Conservation (phyloP, 176 grass and related monocot species). For the Microstegium vimineum region DNA sequence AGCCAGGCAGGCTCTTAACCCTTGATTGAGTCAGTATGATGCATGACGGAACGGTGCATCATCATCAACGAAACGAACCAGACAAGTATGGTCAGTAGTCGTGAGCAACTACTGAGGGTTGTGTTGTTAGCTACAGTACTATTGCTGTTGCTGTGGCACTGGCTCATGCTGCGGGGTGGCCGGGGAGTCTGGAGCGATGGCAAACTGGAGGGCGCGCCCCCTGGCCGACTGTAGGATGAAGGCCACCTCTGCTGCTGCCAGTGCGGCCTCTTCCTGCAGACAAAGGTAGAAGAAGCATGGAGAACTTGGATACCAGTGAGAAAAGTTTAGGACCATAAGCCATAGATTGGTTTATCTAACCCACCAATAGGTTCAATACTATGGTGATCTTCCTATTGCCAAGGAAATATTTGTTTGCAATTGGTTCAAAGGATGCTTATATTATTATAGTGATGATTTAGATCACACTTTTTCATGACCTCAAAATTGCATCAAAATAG, state of each 20-base stretch:
- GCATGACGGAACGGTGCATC: neutral
- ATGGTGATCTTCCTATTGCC: neutral
- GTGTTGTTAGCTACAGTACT: neutral
- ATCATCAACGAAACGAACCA: neutral
- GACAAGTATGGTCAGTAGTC: neutral
- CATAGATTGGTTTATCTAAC: neutral
- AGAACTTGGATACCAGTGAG: neutral
- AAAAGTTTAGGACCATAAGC: neutral
- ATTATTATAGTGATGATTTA: neutral
- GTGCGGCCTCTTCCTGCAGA: constrained; percentile 64
- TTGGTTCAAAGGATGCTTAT: neutral
- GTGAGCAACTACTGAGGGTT: constrained; percentile 2
- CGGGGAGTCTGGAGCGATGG: constrained; percentile 83
- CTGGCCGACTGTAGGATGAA: constrained; percentile 81
- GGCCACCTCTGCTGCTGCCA: constrained; percentile 78
- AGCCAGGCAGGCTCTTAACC: neutral
- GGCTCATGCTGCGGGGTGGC: constrained; percentile 78
- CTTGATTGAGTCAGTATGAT: neutral
- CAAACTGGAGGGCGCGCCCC: constrained; percentile 53
- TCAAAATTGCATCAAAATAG: neutral
- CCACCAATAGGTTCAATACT: neutral
- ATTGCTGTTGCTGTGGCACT: constrained; percentile 23
- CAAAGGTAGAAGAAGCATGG: neutral
- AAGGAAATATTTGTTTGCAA: constrained; percentile 7
- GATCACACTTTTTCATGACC: neutral